These are phyloP conservation scores for Phlyctochytrium planicorne DNA, from an alignment of 192 early-diverging fungal genomes.

Conservation along the genomic window DNA sequence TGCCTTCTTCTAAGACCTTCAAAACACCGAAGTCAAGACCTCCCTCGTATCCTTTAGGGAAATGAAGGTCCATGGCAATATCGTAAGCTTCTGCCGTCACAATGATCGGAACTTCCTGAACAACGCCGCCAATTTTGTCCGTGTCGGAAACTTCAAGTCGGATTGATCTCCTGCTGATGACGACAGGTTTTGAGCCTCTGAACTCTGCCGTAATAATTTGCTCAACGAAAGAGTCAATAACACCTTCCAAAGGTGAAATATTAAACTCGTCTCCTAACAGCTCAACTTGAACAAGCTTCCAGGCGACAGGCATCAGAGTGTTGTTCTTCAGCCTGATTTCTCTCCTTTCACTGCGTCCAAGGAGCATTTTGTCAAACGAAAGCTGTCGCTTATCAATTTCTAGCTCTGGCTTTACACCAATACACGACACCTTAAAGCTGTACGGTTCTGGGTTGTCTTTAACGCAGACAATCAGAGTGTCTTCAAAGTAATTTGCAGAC, in stretches of 20 bases:
- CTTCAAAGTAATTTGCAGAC: slow-evolving; percentile 45
- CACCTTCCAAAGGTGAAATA: slow-evolving; percentile 51
- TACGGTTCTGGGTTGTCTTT: slow-evolving; percentile 69
- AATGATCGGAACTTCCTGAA: slow-evolving; percentile 56
- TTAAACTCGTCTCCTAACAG: slow-evolving; percentile 58
- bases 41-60: slow-evolving; percentile 62
- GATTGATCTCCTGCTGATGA: slow-evolving; percentile 51
- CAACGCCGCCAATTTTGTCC: slow-evolving; percentile 53
- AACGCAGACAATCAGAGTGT: slow-evolving; percentile 53
- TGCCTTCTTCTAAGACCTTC: slow-evolving; percentile 57
- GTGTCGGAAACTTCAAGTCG: slow-evolving; percentile 54
- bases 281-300: slow-evolving; percentile 59
- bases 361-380: slow-evolving; percentile 62
- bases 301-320: slow-evolving; percentile 49
- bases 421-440: slow-evolving; percentile 52
- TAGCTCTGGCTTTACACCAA: slow-evolving; percentile 59
- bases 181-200: slow-evolving; percentile 47
- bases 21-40: slow-evolving; percentile 61
- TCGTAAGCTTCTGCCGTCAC: slow-evolving; percentile 66
- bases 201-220: slow-evolving; percentile 54
- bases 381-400: slow-evolving; percentile 60
- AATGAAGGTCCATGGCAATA: slow-evolving; percentile 61
- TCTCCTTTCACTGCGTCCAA: slow-evolving; percentile 50
- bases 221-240: slow-evolving; percentile 47
- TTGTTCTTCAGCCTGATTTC: slow-evolving; percentile 58